A percentile compares a stretch with the other conserved stretches of the same genome.
phyloP scores from a whole-genome alignment of 2,329 filamentous ascomycete genomes.

The Phialophora tarda region DNA sequence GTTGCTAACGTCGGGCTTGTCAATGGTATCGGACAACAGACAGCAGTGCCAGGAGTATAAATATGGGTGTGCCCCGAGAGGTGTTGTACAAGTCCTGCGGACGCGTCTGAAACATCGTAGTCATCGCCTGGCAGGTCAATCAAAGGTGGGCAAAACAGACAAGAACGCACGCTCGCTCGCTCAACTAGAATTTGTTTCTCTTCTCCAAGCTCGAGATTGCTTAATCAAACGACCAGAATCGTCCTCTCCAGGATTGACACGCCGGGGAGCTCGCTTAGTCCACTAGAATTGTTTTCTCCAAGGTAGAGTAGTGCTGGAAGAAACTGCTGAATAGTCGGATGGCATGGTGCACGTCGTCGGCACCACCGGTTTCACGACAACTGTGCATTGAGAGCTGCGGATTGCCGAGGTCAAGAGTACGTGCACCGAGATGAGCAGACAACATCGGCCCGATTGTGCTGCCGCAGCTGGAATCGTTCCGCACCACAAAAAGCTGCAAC shows the following conservation, averaged over 20 bases:
- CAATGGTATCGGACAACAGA: neutral
- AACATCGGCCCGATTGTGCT: slow-evolving; percentile 98
- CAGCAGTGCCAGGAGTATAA: neutral
- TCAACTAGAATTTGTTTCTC: no score
- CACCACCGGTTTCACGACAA: slow-evolving; percentile 89
- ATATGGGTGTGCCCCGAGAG: neutral
- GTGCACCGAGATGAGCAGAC: slow-evolving; percentile 79
- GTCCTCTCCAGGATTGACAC: slow-evolving; percentile 70
- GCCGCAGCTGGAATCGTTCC: slow-evolving; percentile 93
- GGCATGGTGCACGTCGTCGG: slow-evolving; percentile 83
- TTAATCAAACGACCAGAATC: slow-evolving; percentile 5
- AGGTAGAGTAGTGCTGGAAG: slow-evolving; percentile 78
- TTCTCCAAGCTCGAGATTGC: neutral
- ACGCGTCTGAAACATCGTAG: no score
- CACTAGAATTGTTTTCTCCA: slow-evolving; percentile 82
- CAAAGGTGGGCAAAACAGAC: neutral
- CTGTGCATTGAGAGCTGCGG: slow-evolving; percentile 96
- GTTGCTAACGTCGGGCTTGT: neutral
- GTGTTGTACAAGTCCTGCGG: neutral
- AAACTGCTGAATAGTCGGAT: slow-evolving; percentile 87
- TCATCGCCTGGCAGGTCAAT: no score
- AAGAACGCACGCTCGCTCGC: neutral
- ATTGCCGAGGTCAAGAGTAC: slow-evolving; percentile 92
- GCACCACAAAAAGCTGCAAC: slow-evolving; percentile 92
- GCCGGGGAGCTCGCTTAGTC: slow-evolving; percentile 59